These are phyloP conservation scores for Geotrichum bryndzae DNA, from an alignment of 1,139 yeast genomes.

Conservation along the genomic window DNA sequence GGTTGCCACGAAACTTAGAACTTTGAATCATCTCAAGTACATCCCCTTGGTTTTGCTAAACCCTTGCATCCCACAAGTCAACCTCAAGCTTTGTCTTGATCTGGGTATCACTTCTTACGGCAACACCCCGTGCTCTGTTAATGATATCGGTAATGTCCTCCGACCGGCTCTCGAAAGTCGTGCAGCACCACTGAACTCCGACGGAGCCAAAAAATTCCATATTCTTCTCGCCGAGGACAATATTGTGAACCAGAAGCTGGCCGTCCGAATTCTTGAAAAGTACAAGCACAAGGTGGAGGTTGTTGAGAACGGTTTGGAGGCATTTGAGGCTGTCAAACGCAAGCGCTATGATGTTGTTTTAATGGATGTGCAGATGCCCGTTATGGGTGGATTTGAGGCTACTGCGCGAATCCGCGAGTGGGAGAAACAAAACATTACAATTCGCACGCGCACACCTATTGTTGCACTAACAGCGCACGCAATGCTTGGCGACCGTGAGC, in stretches of 20 bases:
- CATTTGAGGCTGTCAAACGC: slow-evolving; percentile 64
- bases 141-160: slow-evolving; percentile 74
- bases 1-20: slow-evolving; percentile 62
- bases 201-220: slow-evolving; percentile 68
- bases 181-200: slow-evolving; percentile 73
- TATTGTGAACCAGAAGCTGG: slow-evolving; percentile 77
- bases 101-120: slow-evolving; percentile 85
- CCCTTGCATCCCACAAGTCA: slow-evolving; percentile 71
- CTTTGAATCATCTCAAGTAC: slow-evolving; percentile 68
- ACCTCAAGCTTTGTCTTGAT: slow-evolving; percentile 75
- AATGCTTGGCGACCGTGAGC: slow-evolving; percentile 83
- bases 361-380: slow-evolving; percentile 95
- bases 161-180: slow-evolving; percentile 80
- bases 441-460: slow-evolving; percentile 72
- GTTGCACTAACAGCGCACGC: slow-evolving; percentile 90
- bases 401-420: slow-evolving; percentile 79
- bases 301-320: slow-evolving; percentile 81
- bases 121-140: slow-evolving; percentile 76
- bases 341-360: slow-evolving; percentile 72
- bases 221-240: slow-evolving; percentile 82
- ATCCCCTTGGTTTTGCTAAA: slow-evolving; percentile 74
- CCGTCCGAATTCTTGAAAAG: slow-evolving; percentile 41
- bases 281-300: slow-evolving; percentile 19
- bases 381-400: slow-evolving; percentile 91
- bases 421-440: slow-evolving; percentile 77